Percentiles rank a stretch among this genome's conserved stretches.
phyloP scores from a whole-genome alignment of 2,329 filamentous ascomycete species.

The Pseudogymnoascus sp. region DNA sequence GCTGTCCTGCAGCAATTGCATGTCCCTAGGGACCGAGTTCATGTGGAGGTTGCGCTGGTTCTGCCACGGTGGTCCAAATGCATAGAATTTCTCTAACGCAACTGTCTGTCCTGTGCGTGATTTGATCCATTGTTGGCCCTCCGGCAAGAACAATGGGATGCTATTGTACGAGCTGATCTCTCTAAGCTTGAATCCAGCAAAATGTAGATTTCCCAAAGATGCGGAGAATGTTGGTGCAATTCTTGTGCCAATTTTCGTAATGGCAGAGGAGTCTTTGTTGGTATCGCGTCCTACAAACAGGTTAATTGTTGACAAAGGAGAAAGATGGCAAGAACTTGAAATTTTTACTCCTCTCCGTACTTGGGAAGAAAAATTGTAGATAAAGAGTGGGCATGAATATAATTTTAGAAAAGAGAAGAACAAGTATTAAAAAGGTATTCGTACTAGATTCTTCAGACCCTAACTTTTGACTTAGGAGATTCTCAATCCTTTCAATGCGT shows the following conservation, averaged over 20 bases:
- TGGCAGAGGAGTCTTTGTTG: background rate
- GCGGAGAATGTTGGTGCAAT: background rate
- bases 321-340: background rate
- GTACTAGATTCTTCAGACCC: background rate
- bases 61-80: background rate
- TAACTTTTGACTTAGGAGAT: background rate
- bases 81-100: constrained; percentile 17
- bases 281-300: background rate
- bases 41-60: constrained; percentile 22
- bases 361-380: background rate
- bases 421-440: background rate
- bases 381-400: background rate
- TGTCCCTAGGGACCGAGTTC: background rate
- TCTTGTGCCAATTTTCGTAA: background rate
- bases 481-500: background rate
- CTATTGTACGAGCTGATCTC: constrained; percentile 41
- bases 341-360: background rate
- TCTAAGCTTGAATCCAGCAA: constrained; percentile 41
- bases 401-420: background rate
- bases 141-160: constrained; percentile 41
- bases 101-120: constrained; percentile 36
- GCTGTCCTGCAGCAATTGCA: constrained; percentile 32
- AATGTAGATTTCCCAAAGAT: constrained; percentile 35
- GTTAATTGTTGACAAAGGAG: background rate
- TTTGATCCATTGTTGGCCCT: constrained; percentile 42